These are phyloP conservation scores for Geotrichum cucujoidarum DNA, from an alignment of 1,139 yeast species.

Conservation along the genomic window DNA sequence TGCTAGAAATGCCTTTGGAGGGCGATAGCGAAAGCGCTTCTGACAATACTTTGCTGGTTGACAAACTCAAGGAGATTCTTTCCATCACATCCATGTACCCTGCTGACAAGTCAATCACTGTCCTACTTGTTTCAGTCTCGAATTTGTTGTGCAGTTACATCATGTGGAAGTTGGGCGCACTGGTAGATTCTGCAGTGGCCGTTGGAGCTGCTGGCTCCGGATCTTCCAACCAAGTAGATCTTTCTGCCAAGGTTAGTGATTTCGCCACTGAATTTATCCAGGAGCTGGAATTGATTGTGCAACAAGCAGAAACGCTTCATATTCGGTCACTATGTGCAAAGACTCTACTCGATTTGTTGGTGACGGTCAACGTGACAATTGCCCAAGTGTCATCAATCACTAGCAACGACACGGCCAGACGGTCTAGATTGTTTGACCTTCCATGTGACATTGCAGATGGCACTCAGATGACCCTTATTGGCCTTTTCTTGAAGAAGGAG, in stretches of 20 bases:
- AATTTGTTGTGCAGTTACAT: conserved; percentile 24
- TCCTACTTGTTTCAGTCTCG: conserved; percentile 17
- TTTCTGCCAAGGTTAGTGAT: conserved; percentile 10
- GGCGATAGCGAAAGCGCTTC: conserved; percentile 17
- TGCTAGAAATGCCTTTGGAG: conserved; percentile 21
- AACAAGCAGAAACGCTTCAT: conserved; percentile 14
- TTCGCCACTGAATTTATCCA: conserved; percentile 15
- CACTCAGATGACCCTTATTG: conserved; percentile 22
- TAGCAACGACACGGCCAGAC: conserved; percentile 7
- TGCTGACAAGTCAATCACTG: conserved; percentile 5
- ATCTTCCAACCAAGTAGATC: conserved; percentile 6
- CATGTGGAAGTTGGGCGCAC: conserved; percentile 25
- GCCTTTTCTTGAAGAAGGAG: conserved; percentile 25
- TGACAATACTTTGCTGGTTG: conserved; percentile 2
- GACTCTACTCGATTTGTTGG: conserved; percentile 16
- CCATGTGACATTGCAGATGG: conserved; percentile 16
- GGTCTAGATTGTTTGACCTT: conserved; percentile 14
- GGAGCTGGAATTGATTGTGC: conserved; percentile 16
- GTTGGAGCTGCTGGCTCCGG: conserved; percentile 10
- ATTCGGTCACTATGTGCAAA: conserved; percentile 18
- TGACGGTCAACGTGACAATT: conserved; percentile 19
- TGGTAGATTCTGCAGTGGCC: conserved; percentile 13
- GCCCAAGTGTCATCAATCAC: conserved; percentile 15
- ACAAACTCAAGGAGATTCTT: conserved; percentile 12
- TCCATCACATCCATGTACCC: conserved; percentile 13